Base-by-base conservation (phyloP, 345 rosid genomes). In the Carallia brachiata region DNA sequence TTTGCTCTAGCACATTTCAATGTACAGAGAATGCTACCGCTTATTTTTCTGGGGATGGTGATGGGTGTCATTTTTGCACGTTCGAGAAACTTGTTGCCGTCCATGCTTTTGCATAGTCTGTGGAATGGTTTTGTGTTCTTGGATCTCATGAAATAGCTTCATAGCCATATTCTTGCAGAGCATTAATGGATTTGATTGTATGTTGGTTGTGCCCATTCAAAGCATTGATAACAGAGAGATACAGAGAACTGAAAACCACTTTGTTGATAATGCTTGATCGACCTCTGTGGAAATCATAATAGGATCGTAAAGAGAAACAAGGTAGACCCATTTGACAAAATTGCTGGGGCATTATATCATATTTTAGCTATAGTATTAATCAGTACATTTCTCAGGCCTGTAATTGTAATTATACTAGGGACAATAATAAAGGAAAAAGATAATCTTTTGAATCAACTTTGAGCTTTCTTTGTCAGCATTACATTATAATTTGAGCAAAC, bases 71-170 rank as follows among this genome's bases (percentile, higher is more conserved):
- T 92, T 56, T 96, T 92, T 77, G 79, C 98, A 30, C 85, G 99
- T 68, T 90, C 99, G 1, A 85, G 96, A 78, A 96, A 92, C 76
- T 80, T 96, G 68, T 77, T 96, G 72, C 88, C 99, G 16, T 83
- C 95, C 18, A 92, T 92, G 91, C 88, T 96, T 68, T 82, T 96
- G 85, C 99, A 96, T 77, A 92, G 97, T 83, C 91, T 92, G 73
- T 96, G 99, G 98, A 96, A 96, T 79, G 96, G 92, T 64, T 92
- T 92, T 76, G 98, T 92, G 61, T 92, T 92, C 91, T 71, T 89
- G 74, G 96, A 90, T 78, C 74, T 96, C 70, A 90, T 96, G 95
- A 86, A 88, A 73, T 95, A 82, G 67, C 59, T 31, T 39, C 18
- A 19, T 72, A 48, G 60, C 64, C 37, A 62, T 47, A 63, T 53